Evolutionary conservation across 805 yeast species (phyloP).

Genomic region (Ogataea polymorpha): DNA sequence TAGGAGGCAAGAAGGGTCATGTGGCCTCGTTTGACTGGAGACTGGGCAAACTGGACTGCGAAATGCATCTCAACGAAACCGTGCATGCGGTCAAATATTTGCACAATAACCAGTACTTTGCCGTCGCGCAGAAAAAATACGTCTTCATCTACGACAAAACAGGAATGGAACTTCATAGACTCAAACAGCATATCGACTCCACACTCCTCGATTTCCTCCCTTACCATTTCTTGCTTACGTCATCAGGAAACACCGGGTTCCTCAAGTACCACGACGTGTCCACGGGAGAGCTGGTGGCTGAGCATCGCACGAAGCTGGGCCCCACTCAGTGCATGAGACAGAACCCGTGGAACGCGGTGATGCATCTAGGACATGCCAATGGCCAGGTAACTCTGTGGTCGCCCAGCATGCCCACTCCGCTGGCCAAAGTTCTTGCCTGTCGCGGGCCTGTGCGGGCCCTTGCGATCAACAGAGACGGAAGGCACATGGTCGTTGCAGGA

Average conservation of each 20-base stretch:
- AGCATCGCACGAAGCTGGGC: constrained; percentile 82
- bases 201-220: constrained; percentile 85
- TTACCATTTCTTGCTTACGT: constrained; percentile 81
- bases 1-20: constrained; percentile 93
- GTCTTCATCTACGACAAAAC: constrained; percentile 87
- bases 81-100: constrained; percentile 86
- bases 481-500: constrained; percentile 91
- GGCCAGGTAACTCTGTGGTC: constrained; percentile 95
- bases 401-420: constrained; percentile 80
- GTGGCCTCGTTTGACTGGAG: constrained; percentile 96
- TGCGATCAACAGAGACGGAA: constrained; percentile 87
- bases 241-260: constrained; percentile 88
- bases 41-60: constrained; percentile 76
- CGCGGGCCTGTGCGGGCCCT: constrained; percentile 85
- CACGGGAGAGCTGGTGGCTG: constrained; percentile 83
- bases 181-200: constrained; percentile 86
- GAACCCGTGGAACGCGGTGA: constrained; percentile 93
- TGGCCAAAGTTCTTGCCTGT: constrained; percentile 76
- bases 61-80: constrained; percentile 82
- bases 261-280: constrained; percentile 93
- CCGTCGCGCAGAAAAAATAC: constrained; percentile 95
- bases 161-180: constrained; percentile 88
- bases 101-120: constrained; percentile 90
- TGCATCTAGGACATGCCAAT: constrained; percentile 89
- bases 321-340: constrained; percentile 86